phyloP scores from a whole-genome alignment of 2,329 filamentous ascomycete genomes.

The Sporothrix curviconia region DNA sequence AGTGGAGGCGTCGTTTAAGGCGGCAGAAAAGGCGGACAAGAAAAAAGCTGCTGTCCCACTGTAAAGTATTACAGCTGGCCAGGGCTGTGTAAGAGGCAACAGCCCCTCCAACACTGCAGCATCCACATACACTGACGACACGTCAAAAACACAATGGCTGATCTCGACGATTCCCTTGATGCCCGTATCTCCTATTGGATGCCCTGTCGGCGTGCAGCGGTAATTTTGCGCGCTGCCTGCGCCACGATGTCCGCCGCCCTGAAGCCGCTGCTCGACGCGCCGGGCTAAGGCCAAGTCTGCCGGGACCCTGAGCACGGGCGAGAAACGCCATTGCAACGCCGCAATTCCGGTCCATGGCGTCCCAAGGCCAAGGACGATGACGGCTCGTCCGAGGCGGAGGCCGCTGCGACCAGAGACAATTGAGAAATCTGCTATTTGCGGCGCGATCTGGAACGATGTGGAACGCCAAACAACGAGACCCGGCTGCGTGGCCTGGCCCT shows the following conservation, averaged over 20 bases:
- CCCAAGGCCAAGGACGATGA: neutral
- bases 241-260: slow-evolving; percentile 59
- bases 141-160: slow-evolving; percentile 22
- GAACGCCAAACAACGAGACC: slow-evolving; percentile 77
- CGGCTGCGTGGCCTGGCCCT: slow-evolving; percentile 74
- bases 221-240: slow-evolving; percentile 49
- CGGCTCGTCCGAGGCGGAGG: slow-evolving; percentile 28
- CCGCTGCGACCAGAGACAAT: slow-evolving; percentile 48
- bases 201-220: slow-evolving; percentile 43
- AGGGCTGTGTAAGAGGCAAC: too few species aligned
- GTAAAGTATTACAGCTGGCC: too few species aligned
- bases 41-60: slow-evolving; percentile 10
- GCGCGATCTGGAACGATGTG: slow-evolving; percentile 96
- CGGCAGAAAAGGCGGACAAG: slow-evolving; percentile 8
- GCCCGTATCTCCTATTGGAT: slow-evolving; percentile 47
- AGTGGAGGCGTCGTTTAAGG: neutral
- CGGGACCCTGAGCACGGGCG: slow-evolving; percentile 81
- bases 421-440: slow-evolving; percentile 71
- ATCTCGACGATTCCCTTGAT: slow-evolving; percentile 41
- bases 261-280: slow-evolving; percentile 60
- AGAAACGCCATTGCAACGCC: too few species aligned
- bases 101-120: too few species aligned
- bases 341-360: too few species aligned
- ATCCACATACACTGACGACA: neutral
- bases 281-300: slow-evolving; percentile 61